Conservation (phyloP, 2,329 filamentous ascomycete genomes). For the Aphanocladium album region DNA sequence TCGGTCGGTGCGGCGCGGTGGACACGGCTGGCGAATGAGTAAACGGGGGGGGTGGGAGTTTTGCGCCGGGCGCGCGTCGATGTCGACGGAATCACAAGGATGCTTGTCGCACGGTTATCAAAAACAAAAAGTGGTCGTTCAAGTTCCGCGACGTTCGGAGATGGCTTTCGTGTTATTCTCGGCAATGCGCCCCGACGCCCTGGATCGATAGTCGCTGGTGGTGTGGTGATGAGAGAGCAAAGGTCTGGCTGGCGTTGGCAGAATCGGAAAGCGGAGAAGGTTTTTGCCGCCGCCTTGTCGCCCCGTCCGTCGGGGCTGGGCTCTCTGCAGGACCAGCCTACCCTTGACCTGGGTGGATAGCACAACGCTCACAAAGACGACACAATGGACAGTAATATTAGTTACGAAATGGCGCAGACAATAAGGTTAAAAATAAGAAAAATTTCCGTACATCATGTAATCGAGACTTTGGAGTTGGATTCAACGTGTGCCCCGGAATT, state of each 20-base stretch:
- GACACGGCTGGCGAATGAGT: background rate
- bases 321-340: background rate
- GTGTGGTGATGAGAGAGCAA: constrained; percentile 8
- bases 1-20: constrained; percentile 3
- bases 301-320: background rate
- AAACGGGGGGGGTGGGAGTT: constrained; percentile 6
- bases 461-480: no score
- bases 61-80: constrained; percentile 10
- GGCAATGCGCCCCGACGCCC: constrained; percentile 11
- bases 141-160: background rate
- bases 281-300: constrained; percentile 5
- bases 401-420: background rate
- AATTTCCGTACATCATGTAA: no score
- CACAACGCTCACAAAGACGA: background rate
- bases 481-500: no score
- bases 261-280: constrained; percentile 12
- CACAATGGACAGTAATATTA: background rate
- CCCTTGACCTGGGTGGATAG: constrained; percentile 1
- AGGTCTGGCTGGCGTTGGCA: constrained; percentile 6
- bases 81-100: background rate
- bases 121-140: background rate
- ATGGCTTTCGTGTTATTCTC: constrained; percentile 7
- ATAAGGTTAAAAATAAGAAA: no score
- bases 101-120: background rate
- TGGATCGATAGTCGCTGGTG: constrained; percentile 5